Evolutionary conservation across 2,329 filamentous ascomycete species (phyloP).

Genomic region (Ophidiomyces ophidiicola): DNA sequence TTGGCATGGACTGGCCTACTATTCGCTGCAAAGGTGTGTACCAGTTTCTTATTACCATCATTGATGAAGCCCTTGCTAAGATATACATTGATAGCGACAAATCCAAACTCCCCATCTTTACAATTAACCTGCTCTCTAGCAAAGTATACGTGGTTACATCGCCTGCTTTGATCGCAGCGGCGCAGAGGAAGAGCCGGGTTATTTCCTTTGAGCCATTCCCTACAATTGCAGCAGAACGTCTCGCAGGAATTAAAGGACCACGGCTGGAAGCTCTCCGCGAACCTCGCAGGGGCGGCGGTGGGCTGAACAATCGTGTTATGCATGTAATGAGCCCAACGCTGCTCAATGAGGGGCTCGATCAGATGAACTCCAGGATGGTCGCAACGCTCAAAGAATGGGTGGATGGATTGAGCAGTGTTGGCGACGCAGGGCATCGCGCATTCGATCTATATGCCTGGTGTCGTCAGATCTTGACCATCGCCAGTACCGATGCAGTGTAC

Average conservation of each 20-base stretch:
- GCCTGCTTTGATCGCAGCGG: background rate
- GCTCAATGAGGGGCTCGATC: background rate
- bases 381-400: too few relatives aligned
- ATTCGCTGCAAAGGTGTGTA: constrained; percentile 13
- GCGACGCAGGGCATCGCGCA: background rate
- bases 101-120: background rate
- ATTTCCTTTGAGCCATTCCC: constrained; percentile 5
- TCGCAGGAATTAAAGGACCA: constrained; percentile 2
- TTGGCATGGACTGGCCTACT: constrained; percentile 20
- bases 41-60: background rate
- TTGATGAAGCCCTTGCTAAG: background rate
- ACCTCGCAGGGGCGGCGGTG: background rate
- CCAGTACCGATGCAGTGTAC: constrained; percentile 22
- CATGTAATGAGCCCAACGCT: background rate
- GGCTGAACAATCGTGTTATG: background rate
- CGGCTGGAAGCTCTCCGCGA: background rate
- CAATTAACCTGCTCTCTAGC: background rate
- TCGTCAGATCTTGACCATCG: constrained; percentile 19
- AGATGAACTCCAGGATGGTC: background rate
- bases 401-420: too few relatives aligned
- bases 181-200: background rate
- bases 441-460: constrained; percentile 22
- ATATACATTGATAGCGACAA: background rate
- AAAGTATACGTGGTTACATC: constrained; percentile 2
- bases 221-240: background rate